Evolutionary conservation across 768 basidiomycete species (phyloP), one percentile per base, ranked within the genome.

Genomic region (Suillus occidentalis): DNA sequence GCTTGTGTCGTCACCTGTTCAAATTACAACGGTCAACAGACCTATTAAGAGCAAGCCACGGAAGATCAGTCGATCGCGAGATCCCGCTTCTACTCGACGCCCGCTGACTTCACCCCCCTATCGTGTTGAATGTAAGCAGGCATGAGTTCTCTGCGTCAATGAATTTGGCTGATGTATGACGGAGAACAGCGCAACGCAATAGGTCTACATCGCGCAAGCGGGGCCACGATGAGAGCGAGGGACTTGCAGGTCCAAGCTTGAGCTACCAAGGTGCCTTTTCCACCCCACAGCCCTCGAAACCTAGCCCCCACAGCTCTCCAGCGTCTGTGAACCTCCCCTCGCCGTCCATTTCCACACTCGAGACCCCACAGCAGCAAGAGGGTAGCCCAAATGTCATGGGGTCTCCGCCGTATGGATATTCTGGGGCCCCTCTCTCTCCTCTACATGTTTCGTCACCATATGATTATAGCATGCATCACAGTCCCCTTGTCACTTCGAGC

Each of bases 121-220:
- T 69, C 84, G 87, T 52, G 85, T 87, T 62, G 88, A 88, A 66
- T 81, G 87, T 85, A 75, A 84, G 74, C 60, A 45, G 59, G 49
- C 58, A 47, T 31, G 6, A 59, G 6, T 9, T 65, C 65, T 43
- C 13, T 31, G 31, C 31, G 31, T 31, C 53, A 16, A 58, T 25
- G 52, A 60, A 62, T 22, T 47, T 69, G 57, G 66, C 66, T 75
- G 61, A 73, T 61, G 43, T 61, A 43, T 62, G 64, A 45, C 66
- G 65, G 52, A 63, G 45, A 62, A 14, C 80, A 79, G 87, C 86
- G 36, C 86, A 87, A 68, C 84, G 91, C 66, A 89, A 91, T 53
- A 82, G 91, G 68, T 93, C 91, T 50, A 84, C 89, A 2, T 92
- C 91, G 47, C 87, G 91, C 57, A 87, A 85, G 74, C 87, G 91